phyloP scores from a whole-genome alignment of 441 rosid species.

The Lepidium campestre region DNA sequence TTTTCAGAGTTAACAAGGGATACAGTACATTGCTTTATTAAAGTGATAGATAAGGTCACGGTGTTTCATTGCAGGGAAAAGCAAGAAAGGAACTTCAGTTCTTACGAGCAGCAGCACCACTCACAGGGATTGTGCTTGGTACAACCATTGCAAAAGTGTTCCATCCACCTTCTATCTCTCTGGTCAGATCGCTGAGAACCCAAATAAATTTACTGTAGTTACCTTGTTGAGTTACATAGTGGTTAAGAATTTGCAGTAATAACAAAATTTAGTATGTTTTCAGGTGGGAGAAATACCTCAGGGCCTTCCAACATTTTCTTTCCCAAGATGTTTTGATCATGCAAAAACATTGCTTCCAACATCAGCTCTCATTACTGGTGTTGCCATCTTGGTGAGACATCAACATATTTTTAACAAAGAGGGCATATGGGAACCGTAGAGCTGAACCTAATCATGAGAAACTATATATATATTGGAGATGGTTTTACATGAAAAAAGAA shows the following conservation, averaged over 20 bases:
- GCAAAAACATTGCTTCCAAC: constrained; percentile 76
- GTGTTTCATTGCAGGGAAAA: constrained; percentile 68
- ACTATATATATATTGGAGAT: neutral
- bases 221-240: neutral
- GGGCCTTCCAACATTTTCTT: constrained; percentile 86
- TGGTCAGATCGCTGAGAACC: constrained; percentile 49
- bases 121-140: constrained; percentile 84
- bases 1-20: neutral
- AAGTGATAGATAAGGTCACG: neutral
- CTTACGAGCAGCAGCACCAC: constrained; percentile 86
- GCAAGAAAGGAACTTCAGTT: constrained; percentile 72
- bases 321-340: constrained; percentile 65
- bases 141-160: constrained; percentile 78
- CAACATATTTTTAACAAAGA: neutral
- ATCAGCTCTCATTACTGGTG: constrained; percentile 89
- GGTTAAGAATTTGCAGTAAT: neutral
- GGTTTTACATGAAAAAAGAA: neutral
- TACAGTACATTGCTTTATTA: neutral
- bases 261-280: constrained; percentile 23
- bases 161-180: constrained; percentile 72
- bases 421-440: neutral
- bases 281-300: constrained; percentile 97
- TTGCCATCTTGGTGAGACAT: constrained; percentile 88
- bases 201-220: neutral
- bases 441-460: neutral